Evolutionary conservation across 305 asterid species (phyloP), one percentile per base, ranked within the genome.

Genomic region (Fraxinus albicans): DNA sequence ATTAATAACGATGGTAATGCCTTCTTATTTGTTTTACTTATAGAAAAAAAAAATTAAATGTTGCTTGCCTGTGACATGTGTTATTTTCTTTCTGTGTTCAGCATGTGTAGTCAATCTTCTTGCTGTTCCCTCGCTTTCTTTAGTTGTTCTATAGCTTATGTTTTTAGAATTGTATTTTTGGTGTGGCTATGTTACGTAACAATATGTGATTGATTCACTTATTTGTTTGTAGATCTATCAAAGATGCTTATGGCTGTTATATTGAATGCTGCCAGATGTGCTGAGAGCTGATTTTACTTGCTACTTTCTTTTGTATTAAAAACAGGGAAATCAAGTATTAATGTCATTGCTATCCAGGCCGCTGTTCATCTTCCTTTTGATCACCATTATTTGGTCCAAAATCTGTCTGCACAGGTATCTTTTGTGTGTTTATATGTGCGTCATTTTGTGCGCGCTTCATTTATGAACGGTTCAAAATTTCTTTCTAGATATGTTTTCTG

Each of bases 341-440:
- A 91, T 84, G 83, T 96, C 84, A 87, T 95, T 87, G 93, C 98
- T 33, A 90, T 96, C 81, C 96, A 93, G 86, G 98, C 98, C 63
- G 87, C 90, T 86, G 91, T 96, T 80, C 96, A 96, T 86, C 98
- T 94, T 83, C 93, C 98, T 44, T 92, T 42, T 77, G 94, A 96
- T 81, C 96, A 92, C 86, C 90, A 77, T 34, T 94, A 93, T 91
- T 81, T 92, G 85, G 87, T 95, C 82, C 99, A 95, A 88, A 96
- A 96, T 90, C 93, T 96, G 73, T 89, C 99, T 35, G 85, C 92
- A 50, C 97, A 90, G 98, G 99, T 96, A 86, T 47, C 75, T 73
- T 78, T 70, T 89, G 25, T 50, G 82, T 75, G 7, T 67, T 76
- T 79, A 81, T 79, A 38, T 50, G 38, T 76, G 21, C 27, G 10